Conservation (phyloP, 2,329 filamentous ascomycete genomes). For the Coniochaeta sp. region DNA sequence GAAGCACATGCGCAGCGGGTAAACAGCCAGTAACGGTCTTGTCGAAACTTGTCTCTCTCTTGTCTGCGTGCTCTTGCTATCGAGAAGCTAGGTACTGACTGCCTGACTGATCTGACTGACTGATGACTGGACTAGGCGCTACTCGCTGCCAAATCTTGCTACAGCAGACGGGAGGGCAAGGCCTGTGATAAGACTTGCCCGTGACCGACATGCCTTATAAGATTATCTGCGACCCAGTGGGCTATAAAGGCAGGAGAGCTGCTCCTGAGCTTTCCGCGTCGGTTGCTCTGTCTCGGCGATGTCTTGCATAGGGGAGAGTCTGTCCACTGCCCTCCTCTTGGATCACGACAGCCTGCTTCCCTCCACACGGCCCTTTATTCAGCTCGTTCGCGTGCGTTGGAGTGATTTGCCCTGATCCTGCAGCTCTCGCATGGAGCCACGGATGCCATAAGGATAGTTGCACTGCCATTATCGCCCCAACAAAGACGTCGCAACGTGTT, state of each 20-base stretch:
- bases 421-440: background rate
- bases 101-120: conserved; percentile 21
- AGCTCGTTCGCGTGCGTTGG: background rate
- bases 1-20: conserved; percentile 29
- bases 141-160: conserved; percentile 41
- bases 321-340: conserved; percentile 3
- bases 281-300: conserved; percentile 14
- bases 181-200: conserved; percentile 14
- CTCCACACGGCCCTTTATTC: background rate
- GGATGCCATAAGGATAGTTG: background rate
- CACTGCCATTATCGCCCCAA: background rate
- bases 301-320: conserved; percentile 8
- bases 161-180: conserved; percentile 31
- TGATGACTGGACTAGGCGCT: conserved; percentile 31
- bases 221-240: conserved; percentile 29
- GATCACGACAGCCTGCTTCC: background rate
- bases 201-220: conserved; percentile 28
- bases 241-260: conserved; percentile 28
- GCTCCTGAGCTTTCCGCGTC: conserved; percentile 18
- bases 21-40: conserved; percentile 27
- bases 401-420: background rate
- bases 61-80: conserved; percentile 52
- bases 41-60: conserved; percentile 24
- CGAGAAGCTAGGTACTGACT: conserved; percentile 62
- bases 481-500: background rate